Evolutionary conservation across 1,284 basidiomycete species (phyloP).

Genomic region (Ganoderma lucidum): DNA sequence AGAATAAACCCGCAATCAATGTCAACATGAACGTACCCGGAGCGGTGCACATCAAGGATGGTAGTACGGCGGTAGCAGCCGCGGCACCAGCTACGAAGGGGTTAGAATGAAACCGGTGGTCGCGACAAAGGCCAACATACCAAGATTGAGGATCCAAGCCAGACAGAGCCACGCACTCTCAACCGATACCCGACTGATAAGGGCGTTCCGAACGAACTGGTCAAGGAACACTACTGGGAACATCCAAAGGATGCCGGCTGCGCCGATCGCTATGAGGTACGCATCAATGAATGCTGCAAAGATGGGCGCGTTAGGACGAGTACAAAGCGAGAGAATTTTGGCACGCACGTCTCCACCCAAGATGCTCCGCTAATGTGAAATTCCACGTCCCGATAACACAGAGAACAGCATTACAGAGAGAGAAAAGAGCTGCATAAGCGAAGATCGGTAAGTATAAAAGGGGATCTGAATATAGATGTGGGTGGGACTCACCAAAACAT

Average conservation of each 20-base stretch:
- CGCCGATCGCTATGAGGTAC: conserved; percentile 71
- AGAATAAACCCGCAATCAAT: not conserved
- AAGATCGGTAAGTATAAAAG: not conserved
- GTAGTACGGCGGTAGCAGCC: conserved; percentile 50
- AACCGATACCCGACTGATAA: conserved; percentile 74
- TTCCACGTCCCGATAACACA: conserved; percentile 78
- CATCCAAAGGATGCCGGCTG: conserved; percentile 61
- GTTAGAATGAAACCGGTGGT: not conserved
- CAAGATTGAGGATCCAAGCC: conserved; percentile 66
- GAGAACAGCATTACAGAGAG: conserved; percentile 70
- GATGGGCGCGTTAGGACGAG: conserved; percentile 2
- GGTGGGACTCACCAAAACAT: conserved; percentile 40
- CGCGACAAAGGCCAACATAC: conserved; percentile 49
- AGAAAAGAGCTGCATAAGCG: conserved; percentile 58
- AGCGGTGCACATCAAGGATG: conserved; percentile 44
- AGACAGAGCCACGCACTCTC: conserved; percentile 69
- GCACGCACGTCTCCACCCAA: conserved; percentile 46
- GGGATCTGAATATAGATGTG: no score
- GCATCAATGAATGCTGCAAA: conserved; percentile 57
- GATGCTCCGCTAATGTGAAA: conserved; percentile 53
- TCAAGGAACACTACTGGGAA: conserved; percentile 74
- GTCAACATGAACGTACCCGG: conserved; percentile 15
- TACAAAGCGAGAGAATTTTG: not conserved
- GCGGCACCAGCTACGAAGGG: conserved; percentile 54
- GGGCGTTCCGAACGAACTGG: conserved; percentile 55